Percentiles rank a stretch among this genome's conserved stretches.
Evolutionary conservation across 2,329 filamentous ascomycete species (phyloP).

Genomic region (Albophoma yamanashiensis): DNA sequence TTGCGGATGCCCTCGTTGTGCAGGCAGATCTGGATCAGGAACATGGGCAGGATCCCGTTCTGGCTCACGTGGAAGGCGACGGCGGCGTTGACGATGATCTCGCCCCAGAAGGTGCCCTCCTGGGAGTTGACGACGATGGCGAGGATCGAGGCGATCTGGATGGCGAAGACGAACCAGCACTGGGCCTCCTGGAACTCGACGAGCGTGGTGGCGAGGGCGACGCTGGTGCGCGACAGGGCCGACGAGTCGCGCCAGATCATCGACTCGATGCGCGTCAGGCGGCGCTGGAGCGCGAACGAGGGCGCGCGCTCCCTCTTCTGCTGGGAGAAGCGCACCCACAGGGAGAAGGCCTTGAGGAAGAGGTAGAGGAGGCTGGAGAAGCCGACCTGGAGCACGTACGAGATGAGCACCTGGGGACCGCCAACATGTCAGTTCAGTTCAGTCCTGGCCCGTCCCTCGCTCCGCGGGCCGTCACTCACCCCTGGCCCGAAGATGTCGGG

Average conservation of each 20-base stretch:
- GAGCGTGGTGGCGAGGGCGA: conserved; percentile 27
- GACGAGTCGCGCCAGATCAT: conserved; percentile 26
- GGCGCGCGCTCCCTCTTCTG: conserved; percentile 5
- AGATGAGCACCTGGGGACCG: conserved; percentile 23
- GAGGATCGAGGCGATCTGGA: conserved; percentile 28
- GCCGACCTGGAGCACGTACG: conserved; percentile 25
- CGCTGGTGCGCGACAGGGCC: conserved; percentile 24
- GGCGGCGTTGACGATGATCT: conserved; percentile 26
- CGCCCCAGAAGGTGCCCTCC: conserved; percentile 27
- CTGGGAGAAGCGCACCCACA: conserved; percentile 22
- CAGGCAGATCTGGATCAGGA: conserved; percentile 24
- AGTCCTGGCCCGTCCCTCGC: neutral
- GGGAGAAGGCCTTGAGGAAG: conserved; percentile 22
- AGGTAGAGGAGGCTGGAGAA: conserved; percentile 22
- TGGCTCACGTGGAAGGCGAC: conserved; percentile 25
- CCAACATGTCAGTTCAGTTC: neutral
- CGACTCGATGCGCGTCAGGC: conserved; percentile 22
- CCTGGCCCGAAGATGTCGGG: conserved; percentile 28
- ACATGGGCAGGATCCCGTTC: conserved; percentile 26
- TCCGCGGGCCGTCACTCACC: conserved; percentile 12
- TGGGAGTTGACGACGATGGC: conserved; percentile 29
- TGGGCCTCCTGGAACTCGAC: conserved; percentile 29
- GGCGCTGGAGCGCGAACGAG: conserved; percentile 11
- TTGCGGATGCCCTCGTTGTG: conserved; percentile 28
- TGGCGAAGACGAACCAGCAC: conserved; percentile 27